Base-by-base conservation (phyloP, 768 basidiomycete species). In the Xanthoconium stramineum region DNA sequence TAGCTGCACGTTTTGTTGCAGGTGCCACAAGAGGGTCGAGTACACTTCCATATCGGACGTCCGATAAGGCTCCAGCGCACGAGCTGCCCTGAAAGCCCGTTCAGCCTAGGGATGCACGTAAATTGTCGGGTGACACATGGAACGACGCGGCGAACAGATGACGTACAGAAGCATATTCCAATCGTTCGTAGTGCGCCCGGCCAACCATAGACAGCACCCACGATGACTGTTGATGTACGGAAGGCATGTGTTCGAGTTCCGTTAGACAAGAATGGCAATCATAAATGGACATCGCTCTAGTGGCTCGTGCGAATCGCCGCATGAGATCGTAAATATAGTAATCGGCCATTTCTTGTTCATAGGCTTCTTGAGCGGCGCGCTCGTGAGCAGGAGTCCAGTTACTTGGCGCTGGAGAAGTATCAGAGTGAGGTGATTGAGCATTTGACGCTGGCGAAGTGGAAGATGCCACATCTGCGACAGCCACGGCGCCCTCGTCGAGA, bases 1-100 rank as follows among this genome's bases (percentile, higher is more conserved):
- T 56, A 99, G 80, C 61, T 89, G 83, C 50, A 94, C 85, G 60
- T 83, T 84, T 61, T 85, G 82, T 67, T 91, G 88, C 47, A 97
- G 76, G 73, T 98, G 96, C 96, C 96, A 99, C 44, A 98, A 77
- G 36, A 96, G 81, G 29, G 97, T 97, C 45, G 95, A 97, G 74
- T 93, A 97, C 40, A 94, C 84, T 73, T 98, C 95, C 91, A 97
- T 94, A 70, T 94, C 91, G 78, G 83, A 83, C 55, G 95, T 71
- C 24, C 91, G 84, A 77, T 92, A 89, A n/a, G 95, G 95, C 60
- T 98, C 89, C 57, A 91, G 75, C n/a, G 76, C 76, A 42, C 94
- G 83, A 49, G 92, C 83, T 17, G 85, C 82, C 61, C 83, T 82
- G 78, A 95, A 98, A 20, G 91, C 91, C 65, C 92, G 84, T 68